A percentile compares a stretch with the other conserved stretches of the same genome.
Conservation (phyloP, 495 filamentous ascomycete species). For the Astrothelium macrocarpum region DNA sequence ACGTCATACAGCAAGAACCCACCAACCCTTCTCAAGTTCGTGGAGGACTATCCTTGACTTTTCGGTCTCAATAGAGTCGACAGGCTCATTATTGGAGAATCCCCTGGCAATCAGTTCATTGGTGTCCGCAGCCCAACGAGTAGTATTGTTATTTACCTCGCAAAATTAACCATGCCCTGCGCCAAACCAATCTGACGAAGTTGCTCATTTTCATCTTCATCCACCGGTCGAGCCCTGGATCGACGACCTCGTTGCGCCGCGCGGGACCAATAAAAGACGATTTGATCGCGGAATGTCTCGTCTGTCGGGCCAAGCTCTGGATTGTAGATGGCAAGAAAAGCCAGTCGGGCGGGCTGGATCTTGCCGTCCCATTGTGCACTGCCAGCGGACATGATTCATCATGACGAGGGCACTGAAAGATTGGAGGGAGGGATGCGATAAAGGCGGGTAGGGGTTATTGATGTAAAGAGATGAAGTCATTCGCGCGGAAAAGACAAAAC, state of each 20-base stretch:
- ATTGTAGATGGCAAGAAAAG: slow-evolving; percentile 89
- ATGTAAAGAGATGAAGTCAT: background rate
- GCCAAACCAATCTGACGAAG: slow-evolving; percentile 92
- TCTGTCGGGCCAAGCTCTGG: slow-evolving; percentile 79
- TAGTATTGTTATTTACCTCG: slow-evolving; percentile 41
- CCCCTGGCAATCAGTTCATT: slow-evolving; percentile 37
- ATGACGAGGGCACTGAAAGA: background rate
- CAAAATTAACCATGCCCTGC: slow-evolving; percentile 94
- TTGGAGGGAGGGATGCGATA: background rate
- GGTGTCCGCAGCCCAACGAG: slow-evolving; percentile 10
- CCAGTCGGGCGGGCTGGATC: slow-evolving; percentile 69
- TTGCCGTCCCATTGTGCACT: slow-evolving; percentile 19
- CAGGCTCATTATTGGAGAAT: slow-evolving; percentile 64
- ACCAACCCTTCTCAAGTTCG: slow-evolving; percentile 85
- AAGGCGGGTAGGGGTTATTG: background rate
- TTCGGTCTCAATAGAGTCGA: slow-evolving; percentile 86
- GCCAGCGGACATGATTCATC: background rate
- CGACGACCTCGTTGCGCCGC: slow-evolving; percentile 33
- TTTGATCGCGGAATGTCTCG: slow-evolving; percentile 79
- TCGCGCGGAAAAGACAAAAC: background rate
- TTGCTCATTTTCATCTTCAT: slow-evolving; percentile 58
- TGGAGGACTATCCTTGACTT: slow-evolving; percentile 72
- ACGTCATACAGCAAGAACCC: slow-evolving; percentile 71
- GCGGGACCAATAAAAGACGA: slow-evolving; percentile 82
- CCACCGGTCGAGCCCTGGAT: slow-evolving; percentile 21